These are phyloP conservation scores for barrel medic (Medicago truncatula) DNA, from an alignment of 306 rosid genomes.

Conservation along the genomic window MtrunA17r5.0-ANR NC_053042.1:10031001-10031500, in stretches of 20 bases:
- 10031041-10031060: conserved; percentile 94
- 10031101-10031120: neutral
- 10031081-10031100: conserved; percentile 18
- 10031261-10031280: conserved; percentile 92
- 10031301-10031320: conserved; percentile 80
- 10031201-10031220: conserved; percentile 37
- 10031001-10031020: conserved; percentile 96
- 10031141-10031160: neutral
- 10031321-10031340: conserved; percentile 90
- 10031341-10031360: conserved; percentile 89
- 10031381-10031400: conserved; percentile 91
- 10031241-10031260: conserved; percentile 35
- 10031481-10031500: no score
- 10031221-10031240: conserved; percentile 1
- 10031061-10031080: conserved; percentile 98
- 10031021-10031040: conserved; percentile 91
- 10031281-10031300: conserved; percentile 77
- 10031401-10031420: conserved; percentile 99
- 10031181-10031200: conserved; percentile 7
- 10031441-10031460: conserved; percentile 30
- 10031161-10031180: conserved; percentile 3
- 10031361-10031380: conserved; percentile 74
- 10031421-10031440: conserved; percentile 38
- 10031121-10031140: conserved; percentile 11
- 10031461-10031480: no score